A percentile compares a stretch with the other conserved stretches of the same genome.
Evolutionary conservation across 176 grass and related monocot species (phyloP).

Genomic region (Aegilops longissima): DNA sequence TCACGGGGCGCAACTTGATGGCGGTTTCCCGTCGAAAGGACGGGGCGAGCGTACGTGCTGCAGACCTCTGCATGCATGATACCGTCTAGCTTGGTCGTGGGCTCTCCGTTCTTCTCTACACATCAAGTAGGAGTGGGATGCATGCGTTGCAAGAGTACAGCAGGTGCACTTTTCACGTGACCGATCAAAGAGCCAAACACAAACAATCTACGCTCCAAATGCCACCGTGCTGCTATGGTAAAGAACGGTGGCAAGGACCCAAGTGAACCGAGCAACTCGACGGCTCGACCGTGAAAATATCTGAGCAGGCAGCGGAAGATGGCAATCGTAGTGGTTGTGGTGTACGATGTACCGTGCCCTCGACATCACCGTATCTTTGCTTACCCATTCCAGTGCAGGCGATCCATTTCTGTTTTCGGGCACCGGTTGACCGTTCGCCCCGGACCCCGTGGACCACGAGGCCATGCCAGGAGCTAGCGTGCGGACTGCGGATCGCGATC

Average conservation of each 20-base stretch:
- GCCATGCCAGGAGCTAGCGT: neutral
- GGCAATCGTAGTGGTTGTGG: neutral
- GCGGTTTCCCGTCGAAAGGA: neutral
- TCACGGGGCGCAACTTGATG: neutral
- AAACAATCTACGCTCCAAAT: neutral
- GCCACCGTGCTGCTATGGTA: neutral
- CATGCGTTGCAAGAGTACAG: neutral
- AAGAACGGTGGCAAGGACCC: too few species aligned
- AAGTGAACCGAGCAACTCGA: too few species aligned
- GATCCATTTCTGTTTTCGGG: conserved; percentile 4
- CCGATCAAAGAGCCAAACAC: neutral
- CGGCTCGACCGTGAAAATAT: neutral
- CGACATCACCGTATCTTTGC: neutral
- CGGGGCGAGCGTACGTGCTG: neutral
- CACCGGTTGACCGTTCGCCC: neutral
- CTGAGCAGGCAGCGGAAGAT: neutral
- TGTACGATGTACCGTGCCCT: neutral
- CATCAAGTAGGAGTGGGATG: neutral
- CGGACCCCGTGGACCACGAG: neutral
- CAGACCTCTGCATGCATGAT: neutral
- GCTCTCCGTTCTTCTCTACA: neutral
- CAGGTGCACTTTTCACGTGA: neutral
- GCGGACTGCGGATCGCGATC: neutral
- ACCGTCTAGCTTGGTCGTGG: neutral
- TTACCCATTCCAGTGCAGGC: neutral